These are phyloP conservation scores for Canavalia gladiata DNA, from an alignment of 306 rosid species.

Conservation along the genomic window DNA sequence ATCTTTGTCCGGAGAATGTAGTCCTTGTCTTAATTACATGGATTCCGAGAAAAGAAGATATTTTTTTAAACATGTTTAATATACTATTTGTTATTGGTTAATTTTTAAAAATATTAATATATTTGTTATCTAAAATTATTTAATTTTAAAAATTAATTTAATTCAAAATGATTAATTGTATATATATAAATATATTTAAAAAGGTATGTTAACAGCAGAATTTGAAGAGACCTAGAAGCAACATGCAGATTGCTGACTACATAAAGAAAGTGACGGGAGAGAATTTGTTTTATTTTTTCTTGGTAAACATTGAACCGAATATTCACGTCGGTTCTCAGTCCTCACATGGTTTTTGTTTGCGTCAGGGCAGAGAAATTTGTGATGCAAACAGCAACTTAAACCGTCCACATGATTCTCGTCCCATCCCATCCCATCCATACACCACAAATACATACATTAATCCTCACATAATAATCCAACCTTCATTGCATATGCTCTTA, in stretches of 20 bases:
- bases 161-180: too few relatives aligned
- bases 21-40: background rate
- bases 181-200: too few relatives aligned
- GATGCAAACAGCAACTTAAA: background rate
- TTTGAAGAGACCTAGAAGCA: too few relatives aligned
- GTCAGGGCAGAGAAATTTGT: background rate
- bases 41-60: too few relatives aligned
- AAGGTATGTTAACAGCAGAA: too few relatives aligned
- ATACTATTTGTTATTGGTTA: too few relatives aligned
- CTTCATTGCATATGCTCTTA: slow-evolving; percentile 50
- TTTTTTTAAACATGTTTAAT: too few relatives aligned
- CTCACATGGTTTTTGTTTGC: background rate
- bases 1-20: background rate
- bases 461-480: slow-evolving; percentile 6
- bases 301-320: background rate
- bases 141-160: too few relatives aligned
- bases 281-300: background rate
- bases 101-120: too few relatives aligned
- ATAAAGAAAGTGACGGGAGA: too few relatives aligned
- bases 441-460: background rate
- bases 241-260: too few relatives aligned
- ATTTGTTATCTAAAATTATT: too few relatives aligned
- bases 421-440: background rate
- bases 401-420: background rate
- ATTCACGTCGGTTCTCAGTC: background rate